A percentile compares a stretch with the other conserved stretches of the same genome.
Conservation (phyloP, 345 rosid genomes). For the Erysimum cheiranthoides region DNA sequence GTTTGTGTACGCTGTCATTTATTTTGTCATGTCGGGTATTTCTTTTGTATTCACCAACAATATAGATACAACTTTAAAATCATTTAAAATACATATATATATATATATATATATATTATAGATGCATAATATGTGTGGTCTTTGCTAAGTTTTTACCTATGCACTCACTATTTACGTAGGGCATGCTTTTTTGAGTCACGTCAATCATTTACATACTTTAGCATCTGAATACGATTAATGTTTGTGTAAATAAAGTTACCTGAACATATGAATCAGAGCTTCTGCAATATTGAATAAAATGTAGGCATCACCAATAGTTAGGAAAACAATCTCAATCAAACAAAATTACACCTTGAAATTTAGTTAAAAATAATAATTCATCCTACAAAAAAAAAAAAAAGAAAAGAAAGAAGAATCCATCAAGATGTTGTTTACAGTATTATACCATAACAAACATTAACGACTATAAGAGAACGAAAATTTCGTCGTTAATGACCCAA, state of each 20-base stretch:
- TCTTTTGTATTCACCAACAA: conserved; percentile 30
- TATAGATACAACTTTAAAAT: conserved; percentile 19
- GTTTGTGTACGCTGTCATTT: conserved; percentile 11
- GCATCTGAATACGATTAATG: conserved; percentile 42
- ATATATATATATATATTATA: background rate
- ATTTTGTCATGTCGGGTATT: conserved; percentile 17
- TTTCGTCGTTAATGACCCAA: background rate
- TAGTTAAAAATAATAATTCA: background rate
- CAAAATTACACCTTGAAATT: conserved; percentile 2
- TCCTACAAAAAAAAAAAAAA: background rate
- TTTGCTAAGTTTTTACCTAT: conserved; percentile 23
- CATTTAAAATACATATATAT: too few relatives aligned
- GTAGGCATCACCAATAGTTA: conserved; percentile 21
- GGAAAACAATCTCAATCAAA: conserved; percentile 31
- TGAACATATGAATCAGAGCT: conserved; percentile 50
- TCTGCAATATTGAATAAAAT: conserved; percentile 29
- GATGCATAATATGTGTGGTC: conserved; percentile 9
- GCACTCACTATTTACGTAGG: conserved; percentile 45
- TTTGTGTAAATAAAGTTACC: conserved; percentile 39
- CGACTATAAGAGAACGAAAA: background rate
- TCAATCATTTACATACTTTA: conserved; percentile 48
- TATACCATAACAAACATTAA: background rate
- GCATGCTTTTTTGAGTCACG: conserved; percentile 44
- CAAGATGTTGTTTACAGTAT: background rate
- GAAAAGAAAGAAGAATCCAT: background rate